Percentiles rank a stretch among this genome's conserved stretches.
Conservation (phyloP, 805 yeast species). For the Wickerhamiella qilinensis region DNA sequence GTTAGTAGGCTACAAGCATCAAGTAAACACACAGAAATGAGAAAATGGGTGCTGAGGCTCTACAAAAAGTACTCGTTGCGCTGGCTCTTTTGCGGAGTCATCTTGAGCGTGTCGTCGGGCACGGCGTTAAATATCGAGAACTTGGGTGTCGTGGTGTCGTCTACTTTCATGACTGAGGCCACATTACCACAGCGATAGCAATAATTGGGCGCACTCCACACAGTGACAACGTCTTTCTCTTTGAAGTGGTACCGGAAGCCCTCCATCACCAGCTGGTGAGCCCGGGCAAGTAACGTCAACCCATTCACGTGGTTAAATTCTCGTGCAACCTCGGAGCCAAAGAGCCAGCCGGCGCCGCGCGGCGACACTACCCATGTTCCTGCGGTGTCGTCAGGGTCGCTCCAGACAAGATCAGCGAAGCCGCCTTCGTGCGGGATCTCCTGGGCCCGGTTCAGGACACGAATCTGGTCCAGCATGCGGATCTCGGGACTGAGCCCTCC, state of each 20-base stretch:
- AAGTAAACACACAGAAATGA: no score
- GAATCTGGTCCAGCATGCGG: constrained; percentile 89
- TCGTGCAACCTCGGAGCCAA: constrained; percentile 84
- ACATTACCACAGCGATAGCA: constrained; percentile 97
- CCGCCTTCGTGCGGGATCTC: constrained; percentile 99
- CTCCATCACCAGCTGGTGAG: constrained; percentile 97
- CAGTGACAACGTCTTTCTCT: constrained; percentile 92
- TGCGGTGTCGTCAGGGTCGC: constrained; percentile 84
- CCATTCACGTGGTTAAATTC: constrained; percentile 94
- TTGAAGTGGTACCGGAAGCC: constrained; percentile 94
- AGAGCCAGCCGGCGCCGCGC: constrained; percentile 97
- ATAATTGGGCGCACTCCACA: constrained; percentile 95
- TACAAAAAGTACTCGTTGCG: constrained; percentile 25
- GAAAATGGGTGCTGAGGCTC: not conserved
- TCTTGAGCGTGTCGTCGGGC: constrained; percentile 38
- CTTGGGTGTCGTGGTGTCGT: constrained; percentile 69
- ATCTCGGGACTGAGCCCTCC: constrained; percentile 97
- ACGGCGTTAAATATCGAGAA: constrained; percentile 93
- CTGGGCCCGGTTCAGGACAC: constrained; percentile 89
- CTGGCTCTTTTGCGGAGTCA: constrained; percentile 23
- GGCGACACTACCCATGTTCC: constrained; percentile 98
- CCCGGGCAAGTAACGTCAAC: constrained; percentile 76
- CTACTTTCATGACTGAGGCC: constrained; percentile 95
- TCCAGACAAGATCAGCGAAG: constrained; percentile 93
- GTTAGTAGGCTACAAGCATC: not conserved